phyloP scores from a whole-genome alignment of 306 rosid species.

The Parietaria judaica region DNA sequence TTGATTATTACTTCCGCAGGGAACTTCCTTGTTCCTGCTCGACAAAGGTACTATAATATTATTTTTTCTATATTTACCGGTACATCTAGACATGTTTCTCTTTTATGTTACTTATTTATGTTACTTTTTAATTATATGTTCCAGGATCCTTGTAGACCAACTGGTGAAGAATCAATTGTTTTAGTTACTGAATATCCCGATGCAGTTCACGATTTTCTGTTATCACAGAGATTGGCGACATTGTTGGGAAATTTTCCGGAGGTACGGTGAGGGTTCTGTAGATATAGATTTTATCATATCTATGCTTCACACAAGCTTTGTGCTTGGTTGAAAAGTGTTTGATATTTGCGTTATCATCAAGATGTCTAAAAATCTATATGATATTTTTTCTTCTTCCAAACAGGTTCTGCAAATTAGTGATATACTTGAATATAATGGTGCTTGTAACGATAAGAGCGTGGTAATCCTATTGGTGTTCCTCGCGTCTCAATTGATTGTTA shows the following conservation, averaged over 20 bases:
- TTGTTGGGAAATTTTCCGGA: constrained; percentile 89
- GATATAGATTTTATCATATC: not conserved
- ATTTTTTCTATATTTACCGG: constrained; percentile 10
- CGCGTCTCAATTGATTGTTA: constrained; percentile 70
- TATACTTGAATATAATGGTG: constrained; percentile 67
- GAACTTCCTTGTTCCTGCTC: constrained; percentile 59
- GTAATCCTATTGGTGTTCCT: constrained; percentile 84
- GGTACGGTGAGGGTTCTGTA: constrained; percentile 57
- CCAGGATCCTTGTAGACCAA: constrained; percentile 45
- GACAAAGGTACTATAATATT: constrained; percentile 44
- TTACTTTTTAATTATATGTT: not conserved
- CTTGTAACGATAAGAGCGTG: constrained; percentile 68
- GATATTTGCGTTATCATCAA: too few relatives aligned
- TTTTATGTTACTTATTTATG: constrained; percentile 9
- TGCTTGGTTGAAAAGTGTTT: not conserved
- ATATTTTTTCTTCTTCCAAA: not conserved
- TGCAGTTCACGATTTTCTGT: constrained; percentile 75
- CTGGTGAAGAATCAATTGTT: constrained; percentile 57
- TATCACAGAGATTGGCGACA: constrained; percentile 65
- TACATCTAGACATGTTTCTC: constrained; percentile 8
- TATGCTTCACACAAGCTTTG: not conserved
- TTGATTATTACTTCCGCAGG: constrained; percentile 76
- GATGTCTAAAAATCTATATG: too few relatives aligned
- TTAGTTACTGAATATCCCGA: constrained; percentile 56
- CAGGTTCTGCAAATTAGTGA: constrained; percentile 93